These are phyloP conservation scores for Larix sibirica DNA, from an alignment of 83 land plant species.

Conservation along the genomic window DNA sequence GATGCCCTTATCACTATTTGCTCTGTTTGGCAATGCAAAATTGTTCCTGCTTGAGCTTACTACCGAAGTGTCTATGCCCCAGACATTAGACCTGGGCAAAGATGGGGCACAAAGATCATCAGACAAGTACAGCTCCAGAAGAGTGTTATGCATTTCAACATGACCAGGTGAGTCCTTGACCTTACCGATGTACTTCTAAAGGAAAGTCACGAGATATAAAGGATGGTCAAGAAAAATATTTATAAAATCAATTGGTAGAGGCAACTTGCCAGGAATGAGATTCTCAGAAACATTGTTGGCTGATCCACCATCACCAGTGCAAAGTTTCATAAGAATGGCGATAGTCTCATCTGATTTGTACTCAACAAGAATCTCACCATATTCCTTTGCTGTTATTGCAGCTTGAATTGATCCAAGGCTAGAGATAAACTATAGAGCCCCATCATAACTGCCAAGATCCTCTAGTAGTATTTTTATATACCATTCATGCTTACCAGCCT, in stretches of 20 bases:
- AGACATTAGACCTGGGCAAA: too few species aligned
- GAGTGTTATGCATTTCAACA: slow-evolving; percentile 82
- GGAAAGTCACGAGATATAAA: slow-evolving; percentile 69
- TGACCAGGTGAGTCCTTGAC: slow-evolving; percentile 82
- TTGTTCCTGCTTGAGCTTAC: neutral
- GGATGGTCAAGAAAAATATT: slow-evolving; percentile 83
- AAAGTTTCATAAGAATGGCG: slow-evolving; percentile 70
- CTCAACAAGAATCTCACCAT: slow-evolving; percentile 81
- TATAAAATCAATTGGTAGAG: slow-evolving; percentile 83
- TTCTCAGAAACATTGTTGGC: slow-evolving; percentile 25
- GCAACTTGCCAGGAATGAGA: slow-evolving; percentile 37
- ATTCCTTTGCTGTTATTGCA: slow-evolving; percentile 74
- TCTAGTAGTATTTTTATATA: slow-evolving; percentile 90
- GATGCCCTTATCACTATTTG: slow-evolving; percentile 9
- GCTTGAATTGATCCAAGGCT: slow-evolving; percentile 73
- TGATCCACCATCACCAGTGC: slow-evolving; percentile 49
- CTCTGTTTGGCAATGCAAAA: neutral
- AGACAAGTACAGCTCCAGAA: slow-evolving; percentile 83
- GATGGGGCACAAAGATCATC: slow-evolving; percentile 60
- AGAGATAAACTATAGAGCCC: slow-evolving; percentile 76
- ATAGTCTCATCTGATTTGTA: slow-evolving; percentile 82
- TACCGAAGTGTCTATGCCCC: neutral
- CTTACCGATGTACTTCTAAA: slow-evolving; percentile 69
- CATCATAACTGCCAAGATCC: slow-evolving; percentile 82
- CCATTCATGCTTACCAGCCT: slow-evolving; percentile 84